Conservation (phyloP, 1,284 basidiomycete species). For the Cryptococcus sp. region DNA sequence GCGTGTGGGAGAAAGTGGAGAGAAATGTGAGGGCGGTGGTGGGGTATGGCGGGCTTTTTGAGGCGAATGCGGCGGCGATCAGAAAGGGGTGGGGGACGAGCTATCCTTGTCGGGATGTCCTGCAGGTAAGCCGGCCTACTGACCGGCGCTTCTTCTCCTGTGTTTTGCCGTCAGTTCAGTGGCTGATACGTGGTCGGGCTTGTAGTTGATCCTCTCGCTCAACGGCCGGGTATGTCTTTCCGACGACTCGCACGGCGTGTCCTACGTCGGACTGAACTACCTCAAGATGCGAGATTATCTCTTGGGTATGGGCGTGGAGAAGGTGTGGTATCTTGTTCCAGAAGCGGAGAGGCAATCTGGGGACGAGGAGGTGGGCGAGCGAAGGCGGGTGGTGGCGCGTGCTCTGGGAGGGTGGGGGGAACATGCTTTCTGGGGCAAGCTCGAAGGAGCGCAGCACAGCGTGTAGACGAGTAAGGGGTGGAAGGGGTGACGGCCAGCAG, state of each 20-base stretch:
- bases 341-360: slow-evolving; percentile 13
- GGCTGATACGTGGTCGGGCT: background rate
- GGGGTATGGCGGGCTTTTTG: slow-evolving; percentile 85
- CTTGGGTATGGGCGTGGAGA: slow-evolving; percentile 57
- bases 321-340: slow-evolving; percentile 64
- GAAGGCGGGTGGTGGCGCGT: slow-evolving; percentile 32
- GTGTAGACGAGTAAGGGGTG: background rate
- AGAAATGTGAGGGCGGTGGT: slow-evolving; percentile 74
- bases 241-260: slow-evolving; percentile 92
- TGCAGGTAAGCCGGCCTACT: slow-evolving; percentile 57
- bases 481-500: background rate
- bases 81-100: slow-evolving; percentile 83
- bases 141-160: background rate
- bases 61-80: slow-evolving; percentile 88
- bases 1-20: slow-evolving; percentile 63
- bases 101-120: slow-evolving; percentile 77
- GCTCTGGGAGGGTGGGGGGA: slow-evolving; percentile 21
- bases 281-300: slow-evolving; percentile 65
- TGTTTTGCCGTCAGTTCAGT: background rate
- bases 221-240: slow-evolving; percentile 80
- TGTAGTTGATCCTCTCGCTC: slow-evolving; percentile 63
- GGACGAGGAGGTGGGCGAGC: slow-evolving; percentile 53
- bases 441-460: background rate
- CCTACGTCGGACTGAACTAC: slow-evolving; percentile 86
- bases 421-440: slow-evolving; percentile 32